Evolutionary conservation across 495 filamentous ascomycete species (phyloP).

Genomic region (Lasiosphaeria miniovina): DNA sequence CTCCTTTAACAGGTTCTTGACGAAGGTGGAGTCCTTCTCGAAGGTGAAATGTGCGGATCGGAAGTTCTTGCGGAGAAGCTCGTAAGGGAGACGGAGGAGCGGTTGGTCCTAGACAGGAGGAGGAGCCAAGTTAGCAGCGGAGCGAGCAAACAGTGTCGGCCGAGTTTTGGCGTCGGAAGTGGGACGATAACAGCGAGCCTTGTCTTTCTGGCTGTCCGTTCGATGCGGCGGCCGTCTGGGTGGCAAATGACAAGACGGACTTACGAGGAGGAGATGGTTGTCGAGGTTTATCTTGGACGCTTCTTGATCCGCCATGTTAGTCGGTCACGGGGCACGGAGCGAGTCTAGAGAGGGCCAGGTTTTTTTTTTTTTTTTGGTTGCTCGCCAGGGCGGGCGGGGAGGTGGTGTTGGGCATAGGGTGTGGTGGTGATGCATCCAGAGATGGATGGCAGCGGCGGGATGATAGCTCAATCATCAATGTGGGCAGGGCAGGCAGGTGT

Average conservation of each 20-base stretch:
- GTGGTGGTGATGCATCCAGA: background rate
- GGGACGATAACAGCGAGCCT: too few species aligned
- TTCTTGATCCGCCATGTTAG: slow-evolving; percentile 43
- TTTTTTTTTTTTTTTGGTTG: background rate
- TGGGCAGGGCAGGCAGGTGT: background rate
- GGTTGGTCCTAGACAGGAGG: slow-evolving; percentile 73
- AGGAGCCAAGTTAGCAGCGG: background rate
- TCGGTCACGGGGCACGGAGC: background rate
- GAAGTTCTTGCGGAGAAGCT: slow-evolving; percentile 89
- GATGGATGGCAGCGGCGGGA: background rate
- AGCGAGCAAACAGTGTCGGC: too few species aligned
- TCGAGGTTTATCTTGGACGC: slow-evolving; percentile 46
- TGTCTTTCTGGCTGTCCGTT: too few species aligned
- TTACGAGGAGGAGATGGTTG: slow-evolving; percentile 47
- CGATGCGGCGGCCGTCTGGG: slow-evolving; percentile 5
- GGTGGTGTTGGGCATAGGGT: background rate
- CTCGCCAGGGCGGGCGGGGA: background rate
- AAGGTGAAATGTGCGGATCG: slow-evolving; percentile 78
- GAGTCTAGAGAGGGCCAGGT: background rate
- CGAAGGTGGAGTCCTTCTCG: slow-evolving; percentile 70
- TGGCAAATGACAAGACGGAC: slow-evolving; percentile 8
- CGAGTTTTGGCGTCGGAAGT: too few species aligned
- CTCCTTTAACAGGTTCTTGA: slow-evolving; percentile 68
- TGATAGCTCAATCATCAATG: background rate
- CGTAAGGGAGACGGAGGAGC: slow-evolving; percentile 84